Base-by-base conservation (phyloP, 2,329 filamentous ascomycete species). In the Ophiostoma sp. region DNA sequence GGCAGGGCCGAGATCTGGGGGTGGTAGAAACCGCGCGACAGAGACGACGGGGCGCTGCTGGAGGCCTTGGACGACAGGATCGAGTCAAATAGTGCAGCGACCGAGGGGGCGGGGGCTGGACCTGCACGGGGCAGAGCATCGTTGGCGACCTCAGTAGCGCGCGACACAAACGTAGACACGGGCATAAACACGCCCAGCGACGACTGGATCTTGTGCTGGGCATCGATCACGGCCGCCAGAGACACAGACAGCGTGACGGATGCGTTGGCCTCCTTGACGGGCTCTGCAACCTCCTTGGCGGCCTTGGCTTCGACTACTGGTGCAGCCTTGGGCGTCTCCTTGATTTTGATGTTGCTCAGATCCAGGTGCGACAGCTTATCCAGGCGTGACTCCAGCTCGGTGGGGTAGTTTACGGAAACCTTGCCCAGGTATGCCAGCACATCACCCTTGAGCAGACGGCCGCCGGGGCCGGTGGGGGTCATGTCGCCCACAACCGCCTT, bases 381-480 rank as follows among this genome's bases (percentile, higher is more conserved):
- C 76, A 96, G 89, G 66, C 87, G 87, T 69, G 85, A 81, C 68
- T 91, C 90, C 73, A 93, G 84, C 70, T 87, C 82, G 36, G 86
- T 84, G 1, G 94, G 90, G 73, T 91, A 90, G 69, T 87, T 83
- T 71, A 87, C 81, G 70, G 89, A 82, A 75, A 97, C 92, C 73
- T 84, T 82, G 71, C 95, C 95, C 16, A 98, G 79, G 78, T 94
- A 95, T 64, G 93, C 93, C 67, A 99, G 87, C 6, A 99, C 89
- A 76, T 99, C 95, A 68, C 95, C 95, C 84, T 99, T 99, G 71
- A 99, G 84, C 67, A 99, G 83, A 70, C 95, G 89, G 69, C 93
- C 93, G 74, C 89, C 88, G 42, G 95, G 95, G 38, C 95, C 95
- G 27, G 91, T 94, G 5, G 93, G 90, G 67, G 88, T 90, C 77